phyloP scores from a whole-genome alignment of 2,329 filamentous ascomycete species.

The Phaeosphaeriaceae sp. region DNA sequence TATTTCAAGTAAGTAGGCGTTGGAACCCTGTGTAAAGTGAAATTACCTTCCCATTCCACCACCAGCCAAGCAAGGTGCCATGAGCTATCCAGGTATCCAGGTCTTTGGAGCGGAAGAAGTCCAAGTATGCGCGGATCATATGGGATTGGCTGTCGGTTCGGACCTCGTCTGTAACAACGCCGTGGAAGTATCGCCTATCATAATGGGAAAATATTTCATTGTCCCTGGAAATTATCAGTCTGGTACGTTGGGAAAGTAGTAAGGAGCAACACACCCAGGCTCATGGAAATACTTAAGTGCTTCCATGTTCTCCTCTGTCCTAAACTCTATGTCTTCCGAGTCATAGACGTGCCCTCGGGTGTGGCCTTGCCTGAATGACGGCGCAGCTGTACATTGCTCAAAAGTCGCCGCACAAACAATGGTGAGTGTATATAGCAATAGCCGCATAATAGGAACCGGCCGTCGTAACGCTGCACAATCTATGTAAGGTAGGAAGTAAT shows the following conservation, averaged over 20 bases:
- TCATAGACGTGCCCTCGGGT: neutral
- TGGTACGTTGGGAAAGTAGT: neutral
- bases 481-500: neutral
- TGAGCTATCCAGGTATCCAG: slow-evolving; percentile 88
- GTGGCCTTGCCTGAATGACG: slow-evolving; percentile 12
- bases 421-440: slow-evolving; percentile 28
- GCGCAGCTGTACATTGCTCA: slow-evolving; percentile 25
- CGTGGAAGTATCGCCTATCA: slow-evolving; percentile 72
- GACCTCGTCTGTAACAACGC: slow-evolving; percentile 68
- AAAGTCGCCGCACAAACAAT: slow-evolving; percentile 30
- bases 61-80: slow-evolving; percentile 84
- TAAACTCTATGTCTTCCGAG: slow-evolving; percentile 1
- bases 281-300: slow-evolving; percentile 49
- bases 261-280: slow-evolving; percentile 38
- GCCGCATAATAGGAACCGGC: slow-evolving; percentile 28
- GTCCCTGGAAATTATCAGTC: slow-evolving; percentile 30
- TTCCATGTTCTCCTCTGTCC: slow-evolving; percentile 6
- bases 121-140: slow-evolving; percentile 76
- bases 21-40: neutral
- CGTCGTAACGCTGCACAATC: neutral
- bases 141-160: slow-evolving; percentile 70
- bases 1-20: slow-evolving; percentile 45
- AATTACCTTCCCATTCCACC: slow-evolving; percentile 75
- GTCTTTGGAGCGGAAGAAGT: slow-evolving; percentile 66
- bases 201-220: slow-evolving; percentile 72